Conservation (phyloP, 768 basidiomycete species). For the Russula earlei region DNA sequence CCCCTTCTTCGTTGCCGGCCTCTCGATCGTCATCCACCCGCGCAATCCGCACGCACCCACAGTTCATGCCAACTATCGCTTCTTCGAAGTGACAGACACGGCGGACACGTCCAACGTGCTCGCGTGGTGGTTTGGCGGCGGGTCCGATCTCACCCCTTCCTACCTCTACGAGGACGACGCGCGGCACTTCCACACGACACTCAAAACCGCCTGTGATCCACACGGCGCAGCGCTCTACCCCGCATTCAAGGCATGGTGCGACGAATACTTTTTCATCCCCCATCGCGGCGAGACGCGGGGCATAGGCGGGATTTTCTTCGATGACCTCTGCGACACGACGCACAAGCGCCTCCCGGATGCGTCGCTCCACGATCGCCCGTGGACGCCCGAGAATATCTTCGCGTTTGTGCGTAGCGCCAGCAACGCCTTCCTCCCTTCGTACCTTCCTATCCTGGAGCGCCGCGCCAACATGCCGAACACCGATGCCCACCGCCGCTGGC, state of each 20-base stretch:
- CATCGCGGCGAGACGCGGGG: conserved; percentile 84
- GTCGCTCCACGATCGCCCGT: conserved; percentile 35
- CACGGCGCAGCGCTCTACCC: conserved; percentile 63
- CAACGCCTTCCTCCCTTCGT: conserved; percentile 80
- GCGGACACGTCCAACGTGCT: conserved; percentile 38
- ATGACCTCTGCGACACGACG: conserved; percentile 66
- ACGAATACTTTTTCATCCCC: conserved; percentile 91
- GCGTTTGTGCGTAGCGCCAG: conserved; percentile 62
- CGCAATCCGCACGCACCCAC: conserved; percentile 90
- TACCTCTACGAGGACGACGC: conserved; percentile 88
- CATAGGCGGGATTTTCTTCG: conserved; percentile 93
- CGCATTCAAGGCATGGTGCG: conserved; percentile 91
- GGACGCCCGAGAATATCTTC: conserved; percentile 63
- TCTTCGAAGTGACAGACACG: conserved; percentile 72
- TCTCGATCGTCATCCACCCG: conserved; percentile 91
- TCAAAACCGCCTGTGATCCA: conserved; percentile 66
- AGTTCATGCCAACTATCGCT: conserved; percentile 93
- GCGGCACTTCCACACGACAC: conserved; percentile 71
- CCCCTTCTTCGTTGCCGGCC: conserved; percentile 89
- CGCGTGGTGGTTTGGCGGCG: conserved; percentile 99
- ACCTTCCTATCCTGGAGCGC: conserved; percentile 71
- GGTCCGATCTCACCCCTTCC: conserved; percentile 87
- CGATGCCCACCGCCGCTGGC: conserved; percentile 78
- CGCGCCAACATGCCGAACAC: conserved; percentile 48
- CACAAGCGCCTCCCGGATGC: conserved; percentile 53